A percentile compares a stretch with the other conserved stretches of the same genome.
phyloP scores from a whole-genome alignment of 495 filamentous ascomycete genomes.

The Arthonia radiata region DNA sequence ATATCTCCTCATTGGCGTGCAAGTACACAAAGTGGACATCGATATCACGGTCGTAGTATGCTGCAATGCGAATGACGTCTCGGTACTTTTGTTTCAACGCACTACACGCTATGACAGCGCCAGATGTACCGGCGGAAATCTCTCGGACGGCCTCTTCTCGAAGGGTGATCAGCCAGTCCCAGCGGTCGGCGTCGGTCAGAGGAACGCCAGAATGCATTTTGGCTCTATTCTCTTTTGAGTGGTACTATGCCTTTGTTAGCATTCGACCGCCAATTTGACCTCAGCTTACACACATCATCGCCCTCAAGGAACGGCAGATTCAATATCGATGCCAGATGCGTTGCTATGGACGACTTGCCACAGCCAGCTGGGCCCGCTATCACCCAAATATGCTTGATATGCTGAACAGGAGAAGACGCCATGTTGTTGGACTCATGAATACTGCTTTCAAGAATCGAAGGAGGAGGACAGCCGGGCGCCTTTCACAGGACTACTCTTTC shows the following conservation, averaged over 20 bases:
- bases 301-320: slow-evolving; percentile 75
- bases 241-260: slow-evolving; percentile 39
- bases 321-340: slow-evolving; percentile 45
- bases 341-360: slow-evolving; percentile 83
- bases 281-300: slow-evolving; percentile 50
- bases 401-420: too few relatives aligned
- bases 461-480: too few relatives aligned
- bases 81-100: slow-evolving; percentile 94
- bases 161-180: slow-evolving; percentile 89
- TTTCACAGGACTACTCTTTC: too few relatives aligned
- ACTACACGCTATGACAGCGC: slow-evolving; percentile 87
- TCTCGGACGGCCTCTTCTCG: slow-evolving; percentile 52
- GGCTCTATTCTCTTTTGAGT: slow-evolving; percentile 60
- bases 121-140: slow-evolving; percentile 32
- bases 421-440: too few relatives aligned
- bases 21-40: slow-evolving; percentile 88
- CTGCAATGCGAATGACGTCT: slow-evolving; percentile 79
- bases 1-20: slow-evolving; percentile 42
- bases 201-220: slow-evolving; percentile 82
- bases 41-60: slow-evolving; percentile 50
- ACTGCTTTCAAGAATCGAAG: too few relatives aligned
- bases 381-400: slow-evolving; percentile 72
- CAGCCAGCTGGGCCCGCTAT: slow-evolving; percentile 95
- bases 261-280: background rate
- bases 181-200: slow-evolving; percentile 83